Evolutionary conservation across 768 basidiomycete genomes (phyloP).

Genomic region (Trametes sanguinea): DNA sequence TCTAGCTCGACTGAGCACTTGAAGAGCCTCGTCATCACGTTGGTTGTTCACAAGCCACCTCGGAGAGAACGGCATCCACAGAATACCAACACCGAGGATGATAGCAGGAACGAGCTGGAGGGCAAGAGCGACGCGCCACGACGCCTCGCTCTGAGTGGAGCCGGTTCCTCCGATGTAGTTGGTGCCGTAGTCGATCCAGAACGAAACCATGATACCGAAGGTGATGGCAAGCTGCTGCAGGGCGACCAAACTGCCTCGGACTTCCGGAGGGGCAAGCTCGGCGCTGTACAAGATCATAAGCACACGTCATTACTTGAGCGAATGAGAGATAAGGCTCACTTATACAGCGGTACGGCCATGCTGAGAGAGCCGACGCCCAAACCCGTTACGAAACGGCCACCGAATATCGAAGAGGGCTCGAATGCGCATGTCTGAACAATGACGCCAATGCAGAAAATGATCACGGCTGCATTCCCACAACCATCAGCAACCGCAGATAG

Average conservation of each 20-base stretch:
- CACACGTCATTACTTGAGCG: background rate
- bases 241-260: conserved; percentile 78
- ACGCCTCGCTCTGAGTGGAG: conserved; percentile 57
- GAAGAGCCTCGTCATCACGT: conserved; percentile 71
- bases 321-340: conserved; percentile 34
- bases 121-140: conserved; percentile 76
- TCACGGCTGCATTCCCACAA: conserved; percentile 25
- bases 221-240: conserved; percentile 84
- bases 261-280: conserved; percentile 75
- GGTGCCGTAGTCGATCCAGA: conserved; percentile 53
- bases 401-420: conserved; percentile 63
- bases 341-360: conserved; percentile 84
- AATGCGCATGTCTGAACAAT: conserved; percentile 68
- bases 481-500: background rate
- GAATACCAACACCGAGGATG: conserved; percentile 66
- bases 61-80: conserved; percentile 82
- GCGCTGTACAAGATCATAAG: conserved; percentile 31
- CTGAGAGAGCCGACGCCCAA: conserved; percentile 79
- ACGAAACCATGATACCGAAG: conserved; percentile 70
- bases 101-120: conserved; percentile 76
- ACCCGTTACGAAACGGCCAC: conserved; percentile 77
- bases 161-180: conserved; percentile 74
- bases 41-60: conserved; percentile 81
- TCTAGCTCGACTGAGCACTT: conserved; percentile 62
- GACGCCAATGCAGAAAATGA: conserved; percentile 54